These are phyloP conservation scores for Colletotrichum agaves DNA, from an alignment of 2,329 filamentous ascomycete genomes.

Conservation along the genomic window DNA sequence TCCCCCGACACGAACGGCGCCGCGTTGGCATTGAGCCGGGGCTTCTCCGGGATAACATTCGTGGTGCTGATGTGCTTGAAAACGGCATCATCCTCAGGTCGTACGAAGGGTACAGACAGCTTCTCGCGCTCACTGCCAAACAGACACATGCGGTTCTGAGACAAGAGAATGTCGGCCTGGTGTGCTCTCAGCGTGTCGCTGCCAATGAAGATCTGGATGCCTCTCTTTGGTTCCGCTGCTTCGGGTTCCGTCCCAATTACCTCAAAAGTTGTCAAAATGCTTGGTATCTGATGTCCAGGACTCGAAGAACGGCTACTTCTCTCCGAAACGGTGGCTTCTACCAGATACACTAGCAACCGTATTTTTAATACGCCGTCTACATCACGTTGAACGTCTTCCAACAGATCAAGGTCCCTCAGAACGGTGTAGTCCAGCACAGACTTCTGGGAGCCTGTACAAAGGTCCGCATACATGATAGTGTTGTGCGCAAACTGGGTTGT, in stretches of 20 bases:
- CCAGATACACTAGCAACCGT: slow-evolving; percentile 85
- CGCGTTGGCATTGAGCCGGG: slow-evolving; percentile 67
- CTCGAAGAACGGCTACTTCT: slow-evolving; percentile 77
- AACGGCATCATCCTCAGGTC: slow-evolving; percentile 84
- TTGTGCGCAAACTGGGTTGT: slow-evolving; percentile 90
- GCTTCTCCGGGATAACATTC: slow-evolving; percentile 63
- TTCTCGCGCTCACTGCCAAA: slow-evolving; percentile 89
- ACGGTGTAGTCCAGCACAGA: slow-evolving; percentile 84
- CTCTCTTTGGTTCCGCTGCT: slow-evolving; percentile 62
- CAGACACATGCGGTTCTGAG: slow-evolving; percentile 87
- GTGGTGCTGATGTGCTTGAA: slow-evolving; percentile 82
- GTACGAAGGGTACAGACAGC: slow-evolving; percentile 88
- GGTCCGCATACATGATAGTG: slow-evolving; percentile 87
- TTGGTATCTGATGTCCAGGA: slow-evolving; percentile 82
- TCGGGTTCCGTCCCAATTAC: slow-evolving; percentile 69
- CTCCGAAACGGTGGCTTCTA: slow-evolving; percentile 86
- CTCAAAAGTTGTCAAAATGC: slow-evolving; percentile 82
- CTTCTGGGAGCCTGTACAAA: slow-evolving; percentile 91
- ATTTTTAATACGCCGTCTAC: slow-evolving; percentile 75
- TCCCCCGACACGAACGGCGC: slow-evolving; percentile 55
- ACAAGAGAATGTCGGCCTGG: slow-evolving; percentile 91
- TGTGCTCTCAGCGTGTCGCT: slow-evolving; percentile 88
- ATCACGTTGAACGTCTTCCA: slow-evolving; percentile 72
- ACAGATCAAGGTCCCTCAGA: slow-evolving; percentile 77
- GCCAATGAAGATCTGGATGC: slow-evolving; percentile 87